Conservation (phyloP, 352 stramenopile species). For the Phytophthora litchii region DNA sequence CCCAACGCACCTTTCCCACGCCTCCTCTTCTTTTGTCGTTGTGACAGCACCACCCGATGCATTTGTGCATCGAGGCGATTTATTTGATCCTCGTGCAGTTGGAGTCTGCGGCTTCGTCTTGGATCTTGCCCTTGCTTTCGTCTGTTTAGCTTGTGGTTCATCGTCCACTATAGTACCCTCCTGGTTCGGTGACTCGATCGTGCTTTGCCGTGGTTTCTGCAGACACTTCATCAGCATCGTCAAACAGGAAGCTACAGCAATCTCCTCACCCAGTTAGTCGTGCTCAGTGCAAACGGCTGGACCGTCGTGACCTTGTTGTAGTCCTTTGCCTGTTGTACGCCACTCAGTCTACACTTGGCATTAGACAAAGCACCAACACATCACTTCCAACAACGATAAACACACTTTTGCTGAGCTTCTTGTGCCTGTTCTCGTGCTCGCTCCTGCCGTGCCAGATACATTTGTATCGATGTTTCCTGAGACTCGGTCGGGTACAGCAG, state of each 20-base stretch:
- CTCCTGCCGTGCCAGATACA: constrained; percentile 60
- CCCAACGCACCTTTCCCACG: constrained; percentile 46
- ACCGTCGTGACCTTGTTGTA: constrained; percentile 57
- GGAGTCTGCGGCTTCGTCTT: constrained; percentile 21
- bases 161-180: constrained; percentile 8
- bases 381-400: background rate
- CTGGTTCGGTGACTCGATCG: constrained; percentile 19
- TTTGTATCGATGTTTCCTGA: constrained; percentile 66
- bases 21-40: constrained; percentile 31
- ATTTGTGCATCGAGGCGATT: constrained; percentile 18
- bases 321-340: constrained; percentile 49
- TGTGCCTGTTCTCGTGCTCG: constrained; percentile 47
- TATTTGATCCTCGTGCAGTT: constrained; percentile 7
- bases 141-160: constrained; percentile 3
- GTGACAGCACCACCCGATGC: constrained; percentile 6
- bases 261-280: constrained; percentile 52
- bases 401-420: constrained; percentile 53
- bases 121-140: constrained; percentile 1
- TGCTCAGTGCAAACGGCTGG: constrained; percentile 66
- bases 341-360: constrained; percentile 30
- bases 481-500: constrained; percentile 55
- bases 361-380: background rate
- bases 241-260: background rate
- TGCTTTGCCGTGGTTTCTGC: constrained; percentile 36
- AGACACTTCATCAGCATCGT: background rate